Evolutionary conservation across 441 rosid genomes (phyloP).

Genomic region (Brassica balearica): DNA sequence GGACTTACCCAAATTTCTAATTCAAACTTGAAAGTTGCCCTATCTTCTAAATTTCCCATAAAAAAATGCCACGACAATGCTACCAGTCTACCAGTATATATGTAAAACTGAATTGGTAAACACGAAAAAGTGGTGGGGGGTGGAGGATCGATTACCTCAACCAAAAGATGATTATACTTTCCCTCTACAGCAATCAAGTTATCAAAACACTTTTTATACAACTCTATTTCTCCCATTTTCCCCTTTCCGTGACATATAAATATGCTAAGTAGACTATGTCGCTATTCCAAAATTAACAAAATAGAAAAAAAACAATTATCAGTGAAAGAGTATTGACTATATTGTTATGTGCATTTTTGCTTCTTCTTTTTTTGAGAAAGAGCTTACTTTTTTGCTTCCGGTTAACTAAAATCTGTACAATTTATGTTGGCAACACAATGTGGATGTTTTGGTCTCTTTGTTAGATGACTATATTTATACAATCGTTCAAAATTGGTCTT

Average conservation of each 20-base stretch:
- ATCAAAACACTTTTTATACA: conserved; percentile 35
- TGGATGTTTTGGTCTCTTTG: too few species aligned
- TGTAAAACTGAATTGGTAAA: conserved; percentile 5
- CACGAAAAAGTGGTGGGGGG: conserved; percentile 13
- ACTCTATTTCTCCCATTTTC: conserved; percentile 20
- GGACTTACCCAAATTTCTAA: too few species aligned
- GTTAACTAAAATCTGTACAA: not conserved
- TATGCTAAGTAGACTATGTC: conserved; percentile 5
- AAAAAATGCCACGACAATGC: too few species aligned
- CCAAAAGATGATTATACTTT: conserved; percentile 47
- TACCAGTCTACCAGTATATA: too few species aligned
- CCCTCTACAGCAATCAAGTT: conserved; percentile 49
- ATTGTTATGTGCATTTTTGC: not conserved
- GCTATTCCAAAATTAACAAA: not conserved
- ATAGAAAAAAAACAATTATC: not conserved
- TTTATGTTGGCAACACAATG: not conserved
- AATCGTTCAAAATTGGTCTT: too few species aligned
- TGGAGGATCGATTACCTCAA: conserved; percentile 19
- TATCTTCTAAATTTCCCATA: too few species aligned
- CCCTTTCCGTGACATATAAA: not conserved
- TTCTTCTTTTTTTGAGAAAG: too few species aligned
- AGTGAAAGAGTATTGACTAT: not conserved
- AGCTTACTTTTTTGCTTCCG: too few species aligned
- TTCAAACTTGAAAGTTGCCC: too few species aligned
- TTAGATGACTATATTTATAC: too few species aligned